These are phyloP conservation scores for Venturia asperata DNA, from an alignment of 2,329 filamentous ascomycete species.

Conservation along the genomic window DNA sequence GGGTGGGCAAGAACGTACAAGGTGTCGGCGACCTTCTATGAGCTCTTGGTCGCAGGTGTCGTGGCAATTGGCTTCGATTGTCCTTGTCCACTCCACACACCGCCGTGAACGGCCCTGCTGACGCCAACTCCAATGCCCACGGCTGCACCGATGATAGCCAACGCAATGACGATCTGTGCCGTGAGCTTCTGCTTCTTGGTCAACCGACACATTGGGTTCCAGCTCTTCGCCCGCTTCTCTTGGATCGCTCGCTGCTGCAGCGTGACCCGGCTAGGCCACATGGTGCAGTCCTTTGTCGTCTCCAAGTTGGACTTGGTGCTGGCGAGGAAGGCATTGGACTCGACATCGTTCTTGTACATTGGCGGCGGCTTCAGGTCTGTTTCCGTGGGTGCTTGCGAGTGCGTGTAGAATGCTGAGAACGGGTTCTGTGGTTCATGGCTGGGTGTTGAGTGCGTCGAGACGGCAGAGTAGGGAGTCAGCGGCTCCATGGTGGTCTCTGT, in stretches of 20 bases:
- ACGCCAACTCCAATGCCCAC: constrained; percentile 45
- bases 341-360: constrained; percentile 36
- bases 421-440: constrained; percentile 33
- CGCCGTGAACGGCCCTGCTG: constrained; percentile 42
- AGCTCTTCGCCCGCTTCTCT: constrained; percentile 34
- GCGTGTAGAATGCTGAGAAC: constrained; percentile 43
- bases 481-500: constrained; percentile 29
- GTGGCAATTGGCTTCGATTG: constrained; percentile 26
- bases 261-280: constrained; percentile 45
- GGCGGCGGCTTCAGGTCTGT: constrained; percentile 15
- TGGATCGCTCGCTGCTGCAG: constrained; percentile 37
- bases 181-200: constrained; percentile 39
- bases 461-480: constrained; percentile 27
- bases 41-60: not conserved
- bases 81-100: constrained; percentile 38
- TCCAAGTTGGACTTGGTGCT: constrained; percentile 23
- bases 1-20: not conserved
- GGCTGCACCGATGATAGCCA: constrained; percentile 40
- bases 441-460: constrained; percentile 28
- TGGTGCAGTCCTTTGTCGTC: constrained; percentile 37
- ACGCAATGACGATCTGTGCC: constrained; percentile 39
- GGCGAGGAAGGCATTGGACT: constrained; percentile 15
- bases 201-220: constrained; percentile 36
- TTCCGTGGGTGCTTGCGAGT: constrained; percentile 32
- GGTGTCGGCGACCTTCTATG: not conserved